phyloP scores from a whole-genome alignment of 495 filamentous ascomycete species.

The Mycothermus thermophilus region DNA sequence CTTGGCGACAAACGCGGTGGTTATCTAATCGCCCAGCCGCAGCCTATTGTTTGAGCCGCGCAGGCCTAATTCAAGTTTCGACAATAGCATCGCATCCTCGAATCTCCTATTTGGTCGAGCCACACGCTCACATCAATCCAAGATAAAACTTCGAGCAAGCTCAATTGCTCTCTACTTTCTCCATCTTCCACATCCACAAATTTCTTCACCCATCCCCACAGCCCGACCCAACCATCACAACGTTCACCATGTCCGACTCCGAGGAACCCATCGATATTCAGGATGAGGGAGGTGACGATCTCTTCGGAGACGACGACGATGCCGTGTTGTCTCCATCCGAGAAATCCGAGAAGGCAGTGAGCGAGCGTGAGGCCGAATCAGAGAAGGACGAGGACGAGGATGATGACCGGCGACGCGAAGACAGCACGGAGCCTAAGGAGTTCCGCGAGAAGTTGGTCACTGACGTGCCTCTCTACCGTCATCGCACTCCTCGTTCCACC shows the following conservation, averaged over 20 bases:
- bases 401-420: slow-evolving; percentile 25
- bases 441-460: slow-evolving; percentile 40
- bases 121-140: too few relatives aligned
- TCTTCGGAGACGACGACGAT: slow-evolving; percentile 48
- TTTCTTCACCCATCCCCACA: too few relatives aligned
- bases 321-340: slow-evolving; percentile 21
- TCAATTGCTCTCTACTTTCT: too few relatives aligned
- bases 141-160: too few relatives aligned
- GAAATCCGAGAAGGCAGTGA: slow-evolving; percentile 27
- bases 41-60: too few relatives aligned
- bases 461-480: slow-evolving; percentile 44
- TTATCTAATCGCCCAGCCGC: too few relatives aligned
- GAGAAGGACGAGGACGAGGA: slow-evolving; percentile 59
- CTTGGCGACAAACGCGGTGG: too few relatives aligned
- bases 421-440: slow-evolving; percentile 31
- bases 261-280: slow-evolving; percentile 37
- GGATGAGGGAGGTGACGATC: slow-evolving; percentile 44
- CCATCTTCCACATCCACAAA: neutral
- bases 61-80: too few relatives aligned
- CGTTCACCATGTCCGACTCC: slow-evolving; percentile 39
- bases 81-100: too few relatives aligned
- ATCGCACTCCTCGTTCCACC: slow-evolving; percentile 56
- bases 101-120: too few relatives aligned
- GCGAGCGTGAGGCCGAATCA: slow-evolving; percentile 67
- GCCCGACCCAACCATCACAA: too few relatives aligned